These are phyloP conservation scores for Cadophora gregata DNA, from an alignment of 2,329 filamentous ascomycete genomes.

Conservation along the genomic window DNA sequence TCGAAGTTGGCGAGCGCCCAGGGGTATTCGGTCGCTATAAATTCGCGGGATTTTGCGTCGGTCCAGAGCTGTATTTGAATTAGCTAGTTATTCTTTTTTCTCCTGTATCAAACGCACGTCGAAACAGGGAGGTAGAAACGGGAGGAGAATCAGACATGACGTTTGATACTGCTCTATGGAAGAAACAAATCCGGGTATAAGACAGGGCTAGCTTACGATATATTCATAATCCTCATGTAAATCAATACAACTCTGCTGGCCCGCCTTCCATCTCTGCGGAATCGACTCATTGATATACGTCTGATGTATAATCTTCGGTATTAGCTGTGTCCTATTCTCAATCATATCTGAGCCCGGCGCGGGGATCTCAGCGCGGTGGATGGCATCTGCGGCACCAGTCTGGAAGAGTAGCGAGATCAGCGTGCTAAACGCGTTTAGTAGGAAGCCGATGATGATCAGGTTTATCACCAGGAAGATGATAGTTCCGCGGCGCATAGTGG, in stretches of 20 bases:
- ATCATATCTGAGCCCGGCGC: slow-evolving; percentile 66
- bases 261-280: slow-evolving; percentile 67
- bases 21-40: slow-evolving; percentile 75
- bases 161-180: not conserved
- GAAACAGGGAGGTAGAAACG: not conserved
- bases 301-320: slow-evolving; percentile 80
- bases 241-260: slow-evolving; percentile 70
- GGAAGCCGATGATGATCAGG: slow-evolving; percentile 65
- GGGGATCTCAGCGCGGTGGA: slow-evolving; percentile 69
- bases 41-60: slow-evolving; percentile 69
- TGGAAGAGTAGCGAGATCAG: slow-evolving; percentile 73
- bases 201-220: slow-evolving; percentile 54
- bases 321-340: slow-evolving; percentile 61
- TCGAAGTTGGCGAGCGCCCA: slow-evolving; percentile 81
- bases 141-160: not conserved
- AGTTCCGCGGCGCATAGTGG: slow-evolving; percentile 45
- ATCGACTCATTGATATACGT: slow-evolving; percentile 76
- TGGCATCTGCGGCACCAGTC: slow-evolving; percentile 70
- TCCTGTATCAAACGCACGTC: not conserved
- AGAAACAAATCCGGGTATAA: not conserved
- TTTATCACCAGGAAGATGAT: slow-evolving; percentile 58
- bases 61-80: slow-evolving; percentile 69
- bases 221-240: slow-evolving; percentile 76
- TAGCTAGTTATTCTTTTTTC: not conserved
- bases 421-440: slow-evolving; percentile 72